These are phyloP conservation scores for Claviceps sp. DNA, from an alignment of 2,329 filamentous ascomycete genomes.

Conservation along the genomic window DNA sequence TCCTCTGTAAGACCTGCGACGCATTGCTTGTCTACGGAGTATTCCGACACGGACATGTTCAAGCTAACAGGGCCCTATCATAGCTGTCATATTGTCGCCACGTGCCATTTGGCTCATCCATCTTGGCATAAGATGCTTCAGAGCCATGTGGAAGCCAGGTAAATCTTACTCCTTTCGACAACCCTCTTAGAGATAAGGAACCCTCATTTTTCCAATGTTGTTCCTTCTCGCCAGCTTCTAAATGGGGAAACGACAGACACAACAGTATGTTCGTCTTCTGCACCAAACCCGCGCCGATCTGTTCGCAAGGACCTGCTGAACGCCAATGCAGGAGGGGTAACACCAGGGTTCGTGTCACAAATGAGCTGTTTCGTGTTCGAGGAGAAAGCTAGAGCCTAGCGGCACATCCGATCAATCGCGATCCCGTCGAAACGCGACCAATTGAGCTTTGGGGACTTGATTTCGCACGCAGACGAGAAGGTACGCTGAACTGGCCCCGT, in stretches of 20 bases:
- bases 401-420: not conserved
- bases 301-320: not conserved
- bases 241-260: not conserved
- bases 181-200: not conserved
- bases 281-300: not conserved
- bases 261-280: not conserved
- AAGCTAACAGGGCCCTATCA: not conserved
- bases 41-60: not conserved
- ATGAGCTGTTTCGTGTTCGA: not conserved
- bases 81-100: not conserved
- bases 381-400: not conserved
- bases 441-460: not conserved
- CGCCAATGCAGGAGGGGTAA: not conserved
- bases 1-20: not conserved
- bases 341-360: not conserved
- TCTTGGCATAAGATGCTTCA: not conserved
- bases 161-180: not conserved
- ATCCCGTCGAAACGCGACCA: not conserved
- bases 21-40: not conserved
- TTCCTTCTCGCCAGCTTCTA: not conserved
- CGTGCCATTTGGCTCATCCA: not conserved
- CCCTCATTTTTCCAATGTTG: not conserved
- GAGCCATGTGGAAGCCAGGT: not conserved
- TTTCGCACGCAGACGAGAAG: not conserved
- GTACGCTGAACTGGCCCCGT: not conserved